phyloP scores from a whole-genome alignment of 176 grass and related monocot genomes.

The Phragmites australis region DNA sequence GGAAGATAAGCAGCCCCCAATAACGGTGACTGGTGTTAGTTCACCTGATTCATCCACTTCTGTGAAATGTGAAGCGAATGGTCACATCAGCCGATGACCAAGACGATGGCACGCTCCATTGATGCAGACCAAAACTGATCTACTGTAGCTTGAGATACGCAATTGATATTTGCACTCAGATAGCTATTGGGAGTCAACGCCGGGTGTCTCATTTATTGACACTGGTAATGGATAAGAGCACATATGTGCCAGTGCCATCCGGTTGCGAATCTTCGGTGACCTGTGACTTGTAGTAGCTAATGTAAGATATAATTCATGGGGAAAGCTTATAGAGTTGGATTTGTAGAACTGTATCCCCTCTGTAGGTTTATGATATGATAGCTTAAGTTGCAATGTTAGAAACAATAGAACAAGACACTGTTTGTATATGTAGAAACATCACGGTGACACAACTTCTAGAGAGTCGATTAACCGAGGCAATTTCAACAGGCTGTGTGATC shows the following conservation, averaged over 20 bases:
- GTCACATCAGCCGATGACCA: constrained; percentile 40
- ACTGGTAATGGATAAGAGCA: constrained; percentile 21
- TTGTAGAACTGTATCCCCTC: constrained; percentile 36
- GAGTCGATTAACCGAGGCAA: constrained; percentile 45
- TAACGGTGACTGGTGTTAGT: constrained; percentile 43
- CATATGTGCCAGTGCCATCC: constrained; percentile 1
- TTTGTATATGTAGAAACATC: constrained; percentile 56
- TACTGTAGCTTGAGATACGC: neutral
- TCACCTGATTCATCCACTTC: constrained; percentile 17
- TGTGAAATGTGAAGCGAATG: constrained; percentile 43
- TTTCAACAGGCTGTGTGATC: neutral
- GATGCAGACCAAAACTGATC: constrained; percentile 16
- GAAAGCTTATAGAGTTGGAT: constrained; percentile 37
- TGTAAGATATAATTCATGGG: constrained; percentile 58
- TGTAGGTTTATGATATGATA: constrained; percentile 31
- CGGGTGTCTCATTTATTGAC: constrained; percentile 18
- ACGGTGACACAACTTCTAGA: constrained; percentile 37
- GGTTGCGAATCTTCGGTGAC: neutral
- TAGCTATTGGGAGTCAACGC: neutral
- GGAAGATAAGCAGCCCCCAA: constrained; percentile 24
- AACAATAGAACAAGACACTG: constrained; percentile 23
- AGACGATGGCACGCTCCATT: neutral
- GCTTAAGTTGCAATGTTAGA: constrained; percentile 30
- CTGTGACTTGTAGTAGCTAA: constrained; percentile 29
- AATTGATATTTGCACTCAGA: constrained; percentile 3